Evolutionary conservation across 805 yeast species (phyloP).

Genomic region (Candida nemodendra): DNA sequence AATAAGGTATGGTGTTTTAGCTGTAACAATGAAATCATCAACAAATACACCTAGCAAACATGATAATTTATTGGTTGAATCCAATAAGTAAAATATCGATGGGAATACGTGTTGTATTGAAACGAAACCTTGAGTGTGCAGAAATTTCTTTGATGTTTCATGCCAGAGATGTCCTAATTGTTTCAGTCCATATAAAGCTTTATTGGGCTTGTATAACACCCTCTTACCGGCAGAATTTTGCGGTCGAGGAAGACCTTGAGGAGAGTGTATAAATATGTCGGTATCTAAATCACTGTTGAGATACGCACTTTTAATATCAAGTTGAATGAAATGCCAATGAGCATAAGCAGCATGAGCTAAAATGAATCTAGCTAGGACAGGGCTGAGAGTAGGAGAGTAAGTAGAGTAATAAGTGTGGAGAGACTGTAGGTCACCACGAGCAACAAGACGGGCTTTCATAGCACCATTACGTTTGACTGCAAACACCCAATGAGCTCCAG

Average conservation of each 20-base stretch:
- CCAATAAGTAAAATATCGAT: too few relatives aligned
- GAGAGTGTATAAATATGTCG: constrained; percentile 1
- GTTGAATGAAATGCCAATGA: constrained; percentile 1
- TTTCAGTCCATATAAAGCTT: constrained; percentile 2
- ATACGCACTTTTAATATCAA: neutral
- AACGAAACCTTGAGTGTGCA: too few relatives aligned
- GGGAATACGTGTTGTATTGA: too few relatives aligned
- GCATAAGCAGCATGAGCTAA: neutral
- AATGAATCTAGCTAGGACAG: constrained; percentile 3
- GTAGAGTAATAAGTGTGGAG: constrained; percentile 1
- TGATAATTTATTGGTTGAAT: too few relatives aligned
- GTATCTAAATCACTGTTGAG: constrained; percentile 1
- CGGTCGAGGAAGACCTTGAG: constrained; percentile 1
- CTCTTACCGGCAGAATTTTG: constrained; percentile 1
- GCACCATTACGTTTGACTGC: neutral
- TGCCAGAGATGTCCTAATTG: too few relatives aligned
- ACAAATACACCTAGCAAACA: too few relatives aligned
- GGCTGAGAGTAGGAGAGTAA: constrained; percentile 1
- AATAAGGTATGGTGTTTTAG: too few relatives aligned
- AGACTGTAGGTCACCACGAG: constrained; percentile 1
- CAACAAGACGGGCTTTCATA: constrained; percentile 3
- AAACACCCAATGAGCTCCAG: constrained; percentile 2
- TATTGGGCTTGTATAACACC: neutral
- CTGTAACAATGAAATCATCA: too few relatives aligned
- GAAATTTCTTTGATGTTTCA: too few relatives aligned